Percentiles rank a stretch among this genome's conserved stretches.
Evolutionary conservation across 495 filamentous ascomycete species (phyloP).

Genomic region (Penicillium steckii): DNA sequence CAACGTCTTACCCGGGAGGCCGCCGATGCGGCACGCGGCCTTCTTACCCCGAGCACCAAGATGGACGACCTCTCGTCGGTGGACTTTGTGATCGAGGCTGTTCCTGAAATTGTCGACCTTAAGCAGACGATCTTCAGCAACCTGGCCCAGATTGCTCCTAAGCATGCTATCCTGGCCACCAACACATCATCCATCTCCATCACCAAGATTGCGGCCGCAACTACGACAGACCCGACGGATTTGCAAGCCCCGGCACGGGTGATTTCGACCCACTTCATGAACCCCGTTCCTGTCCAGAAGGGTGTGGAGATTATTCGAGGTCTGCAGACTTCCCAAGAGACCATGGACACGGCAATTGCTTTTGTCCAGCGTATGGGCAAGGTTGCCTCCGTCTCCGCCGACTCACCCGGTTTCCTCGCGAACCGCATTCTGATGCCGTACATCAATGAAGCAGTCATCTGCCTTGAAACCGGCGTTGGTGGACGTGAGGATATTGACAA

Average conservation of each 20-base stretch:
- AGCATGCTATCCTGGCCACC: constrained; percentile 88
- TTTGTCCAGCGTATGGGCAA: constrained; percentile 95
- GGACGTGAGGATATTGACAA: constrained; percentile 85
- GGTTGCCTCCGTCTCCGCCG: constrained; percentile 78
- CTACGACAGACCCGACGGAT: constrained; percentile 72
- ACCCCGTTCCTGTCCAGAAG: constrained; percentile 95
- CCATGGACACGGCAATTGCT: constrained; percentile 76
- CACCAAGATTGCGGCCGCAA: constrained; percentile 88
- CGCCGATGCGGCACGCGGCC: constrained; percentile 66
- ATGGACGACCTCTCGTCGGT: constrained; percentile 77
- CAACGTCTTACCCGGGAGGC: constrained; percentile 74
- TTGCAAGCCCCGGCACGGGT: constrained; percentile 82
- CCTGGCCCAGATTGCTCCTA: constrained; percentile 79
- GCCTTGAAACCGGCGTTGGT: constrained; percentile 90
- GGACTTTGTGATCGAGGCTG: constrained; percentile 98
- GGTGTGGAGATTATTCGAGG: constrained; percentile 97
- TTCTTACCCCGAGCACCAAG: constrained; percentile 65
- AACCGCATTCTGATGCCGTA: constrained; percentile 99
- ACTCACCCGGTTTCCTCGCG: constrained; percentile 91
- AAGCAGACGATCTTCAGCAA: constrained; percentile 86
- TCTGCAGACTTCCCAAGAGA: constrained; percentile 81
- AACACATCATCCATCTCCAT: constrained; percentile 98
- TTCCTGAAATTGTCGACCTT: constrained; percentile 85
- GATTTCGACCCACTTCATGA: constrained; percentile 98
- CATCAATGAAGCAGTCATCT: constrained; percentile 98